Percentiles rank a stretch among this genome's conserved stretches.
Conservation (phyloP, 2,329 filamentous ascomycete genomes). For the Neospermospora avenae region DNA sequence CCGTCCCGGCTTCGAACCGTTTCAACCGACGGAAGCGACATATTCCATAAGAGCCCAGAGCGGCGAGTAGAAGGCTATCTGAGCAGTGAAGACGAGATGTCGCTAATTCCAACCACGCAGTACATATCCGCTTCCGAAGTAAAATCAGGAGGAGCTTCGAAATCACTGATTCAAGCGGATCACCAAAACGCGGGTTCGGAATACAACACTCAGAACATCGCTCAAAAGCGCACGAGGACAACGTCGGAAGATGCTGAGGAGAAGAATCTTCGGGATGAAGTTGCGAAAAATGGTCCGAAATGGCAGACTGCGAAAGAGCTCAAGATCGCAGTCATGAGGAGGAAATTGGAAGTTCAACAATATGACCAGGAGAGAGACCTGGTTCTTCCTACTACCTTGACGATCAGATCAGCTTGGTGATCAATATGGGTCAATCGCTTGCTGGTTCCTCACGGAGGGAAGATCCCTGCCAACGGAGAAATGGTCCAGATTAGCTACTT, state of each 20-base stretch:
- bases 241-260: slow-evolving; percentile 15
- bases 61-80: neutral
- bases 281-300: slow-evolving; percentile 8
- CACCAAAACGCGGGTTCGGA: neutral
- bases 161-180: neutral
- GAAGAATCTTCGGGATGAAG: slow-evolving; percentile 6
- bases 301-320: slow-evolving; percentile 14
- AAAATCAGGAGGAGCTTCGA: neutral
- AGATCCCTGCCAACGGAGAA: too few species aligned
- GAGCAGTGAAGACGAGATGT: slow-evolving; percentile 7
- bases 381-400: neutral
- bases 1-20: neutral
- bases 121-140: neutral
- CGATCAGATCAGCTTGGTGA: neutral
- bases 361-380: neutral
- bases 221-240: slow-evolving; percentile 8
- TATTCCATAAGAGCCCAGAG: slow-evolving; percentile 15
- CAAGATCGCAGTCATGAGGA: slow-evolving; percentile 6
- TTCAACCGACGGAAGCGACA: slow-evolving; percentile 19
- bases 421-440: slow-evolving; percentile 1
- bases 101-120: neutral
- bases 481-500: slow-evolving; percentile 1
- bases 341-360: neutral
- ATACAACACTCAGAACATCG: neutral
- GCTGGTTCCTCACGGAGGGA: neutral